These are phyloP conservation scores for Daldinia grandis DNA, from an alignment of 495 filamentous ascomycete genomes.

Conservation along the genomic window DNA sequence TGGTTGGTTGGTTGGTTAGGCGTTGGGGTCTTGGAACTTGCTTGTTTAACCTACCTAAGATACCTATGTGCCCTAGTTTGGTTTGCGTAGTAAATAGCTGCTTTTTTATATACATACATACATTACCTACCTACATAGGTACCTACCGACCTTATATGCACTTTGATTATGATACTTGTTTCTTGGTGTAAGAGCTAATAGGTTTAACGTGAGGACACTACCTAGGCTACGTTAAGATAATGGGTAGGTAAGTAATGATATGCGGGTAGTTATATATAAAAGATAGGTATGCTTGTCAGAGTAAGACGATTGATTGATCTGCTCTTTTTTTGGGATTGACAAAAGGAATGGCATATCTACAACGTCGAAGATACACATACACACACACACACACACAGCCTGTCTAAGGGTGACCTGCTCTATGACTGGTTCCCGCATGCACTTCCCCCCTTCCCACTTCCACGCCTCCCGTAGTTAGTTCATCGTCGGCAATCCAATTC, in stretches of 20 bases:
- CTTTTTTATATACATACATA: not conserved
- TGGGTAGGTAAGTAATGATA: not conserved
- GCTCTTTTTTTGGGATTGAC: slow-evolving; percentile 23
- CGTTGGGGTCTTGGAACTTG: not conserved
- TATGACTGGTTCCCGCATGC: slow-evolving; percentile 9
- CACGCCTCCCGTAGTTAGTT: not conserved
- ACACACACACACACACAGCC: not conserved
- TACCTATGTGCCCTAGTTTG: slow-evolving; percentile 2
- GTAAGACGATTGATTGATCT: slow-evolving; percentile 18
- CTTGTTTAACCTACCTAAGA: not conserved
- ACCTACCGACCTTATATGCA: no score
- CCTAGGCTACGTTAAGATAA: no score
- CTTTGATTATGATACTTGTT: not conserved
- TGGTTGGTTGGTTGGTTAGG: not conserved
- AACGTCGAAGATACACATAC: slow-evolving; percentile 15
- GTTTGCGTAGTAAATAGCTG: slow-evolving; percentile 7
- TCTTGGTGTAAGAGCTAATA: not conserved
- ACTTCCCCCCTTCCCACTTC: not conserved
- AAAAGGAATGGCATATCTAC: slow-evolving; percentile 39
- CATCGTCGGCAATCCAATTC: not conserved
- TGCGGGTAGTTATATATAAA: not conserved
- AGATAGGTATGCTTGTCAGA: not conserved
- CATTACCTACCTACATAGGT: no score
- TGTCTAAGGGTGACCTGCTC: slow-evolving; percentile 13
- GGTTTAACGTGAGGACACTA: not conserved